A percentile compares a stretch with the other conserved stretches of the same genome.
Conservation (phyloP, 176 grass and related monocot species). For the Rhynchospora tenuis region DNA sequence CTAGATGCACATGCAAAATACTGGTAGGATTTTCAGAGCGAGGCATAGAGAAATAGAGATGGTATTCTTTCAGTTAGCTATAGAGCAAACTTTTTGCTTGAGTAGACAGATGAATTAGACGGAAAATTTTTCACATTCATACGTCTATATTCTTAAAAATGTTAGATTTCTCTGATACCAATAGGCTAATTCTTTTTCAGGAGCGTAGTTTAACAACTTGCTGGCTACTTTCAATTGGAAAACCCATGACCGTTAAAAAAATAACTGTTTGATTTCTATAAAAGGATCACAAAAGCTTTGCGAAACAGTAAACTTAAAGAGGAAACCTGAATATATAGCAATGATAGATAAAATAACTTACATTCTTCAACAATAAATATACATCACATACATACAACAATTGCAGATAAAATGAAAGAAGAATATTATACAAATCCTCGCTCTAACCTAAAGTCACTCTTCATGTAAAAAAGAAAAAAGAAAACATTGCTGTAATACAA, state of each 20-base stretch:
- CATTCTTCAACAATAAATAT: slow-evolving; percentile 11
- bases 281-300: not conserved
- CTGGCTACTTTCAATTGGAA: not conserved
- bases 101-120: not conserved
- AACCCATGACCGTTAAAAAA: not conserved
- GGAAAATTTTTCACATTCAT: not conserved
- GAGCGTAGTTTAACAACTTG: not conserved
- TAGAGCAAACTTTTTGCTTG: not conserved
- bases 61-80: not conserved
- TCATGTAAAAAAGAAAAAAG: not conserved
- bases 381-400: slow-evolving; percentile 8
- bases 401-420: not conserved
- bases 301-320: not conserved
- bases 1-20: not conserved
- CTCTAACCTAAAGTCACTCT: not conserved
- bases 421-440: not conserved
- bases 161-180: too few species aligned
- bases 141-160: not conserved
- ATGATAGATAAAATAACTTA: not conserved
- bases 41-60: too few species aligned
- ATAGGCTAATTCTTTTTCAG: not conserved
- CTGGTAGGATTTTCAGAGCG: not conserved
- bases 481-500: not conserved
- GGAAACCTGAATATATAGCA: not conserved
- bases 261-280: not conserved